Evolutionary conservation across 371 early-diverging fungal species (phyloP).

Genomic region (Capillidium heterosporum): DNA sequence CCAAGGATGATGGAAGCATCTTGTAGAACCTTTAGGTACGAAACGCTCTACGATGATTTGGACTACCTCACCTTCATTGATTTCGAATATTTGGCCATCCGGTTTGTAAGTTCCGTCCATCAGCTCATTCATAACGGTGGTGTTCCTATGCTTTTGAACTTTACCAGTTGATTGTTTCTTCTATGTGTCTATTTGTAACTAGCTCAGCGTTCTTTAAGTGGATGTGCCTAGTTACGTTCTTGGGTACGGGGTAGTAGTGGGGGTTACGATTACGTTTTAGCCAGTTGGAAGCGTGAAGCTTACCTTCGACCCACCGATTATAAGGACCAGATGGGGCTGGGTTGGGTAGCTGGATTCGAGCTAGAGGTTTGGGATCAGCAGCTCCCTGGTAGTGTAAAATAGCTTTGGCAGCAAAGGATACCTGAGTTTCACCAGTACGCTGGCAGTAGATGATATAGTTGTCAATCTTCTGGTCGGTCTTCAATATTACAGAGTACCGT

Average conservation of each 20-base stretch:
- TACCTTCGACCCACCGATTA: neutral
- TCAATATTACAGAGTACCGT: conserved; percentile 18
- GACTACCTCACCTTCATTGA: too few relatives aligned
- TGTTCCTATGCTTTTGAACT: neutral
- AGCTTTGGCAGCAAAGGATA: conserved; percentile 11
- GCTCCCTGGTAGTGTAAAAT: conserved; percentile 16
- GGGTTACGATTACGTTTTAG: too few relatives aligned
- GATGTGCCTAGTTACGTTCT: too few relatives aligned
- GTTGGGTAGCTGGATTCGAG: neutral
- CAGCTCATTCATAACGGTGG: neutral
- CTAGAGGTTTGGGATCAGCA: neutral
- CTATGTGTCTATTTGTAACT: too few relatives aligned
- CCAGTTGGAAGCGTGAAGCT: neutral
- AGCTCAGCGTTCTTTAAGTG: neutral
- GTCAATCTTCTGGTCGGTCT: conserved; percentile 15
- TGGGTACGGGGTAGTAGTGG: neutral
- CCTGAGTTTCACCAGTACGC: conserved; percentile 7
- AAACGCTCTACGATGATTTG: too few relatives aligned
- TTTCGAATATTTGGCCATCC: too few relatives aligned
- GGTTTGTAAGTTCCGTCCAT: too few relatives aligned
- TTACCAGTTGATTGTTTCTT: neutral
- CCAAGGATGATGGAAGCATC: neutral
- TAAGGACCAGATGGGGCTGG: neutral
- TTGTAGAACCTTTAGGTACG: neutral
- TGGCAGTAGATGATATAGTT: conserved; percentile 16